Evolutionary conservation across 2,329 filamentous ascomycete species (phyloP), one percentile per base, ranked within the genome.

Genomic region (Metarhizium sp.): DNA sequence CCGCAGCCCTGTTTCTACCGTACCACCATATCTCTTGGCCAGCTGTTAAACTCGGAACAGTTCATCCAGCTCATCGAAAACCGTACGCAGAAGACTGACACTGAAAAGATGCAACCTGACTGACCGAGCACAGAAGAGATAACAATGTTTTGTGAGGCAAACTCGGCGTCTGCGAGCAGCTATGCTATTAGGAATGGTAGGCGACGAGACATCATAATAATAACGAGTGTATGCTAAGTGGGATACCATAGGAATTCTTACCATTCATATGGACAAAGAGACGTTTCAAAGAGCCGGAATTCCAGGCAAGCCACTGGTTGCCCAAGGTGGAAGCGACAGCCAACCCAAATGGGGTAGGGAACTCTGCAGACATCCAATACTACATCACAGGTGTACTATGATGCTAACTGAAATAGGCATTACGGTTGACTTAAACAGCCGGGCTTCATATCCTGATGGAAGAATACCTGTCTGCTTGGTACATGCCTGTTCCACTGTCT

Each of bases 31-130:
- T 81, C 82, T 3, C 76, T 96, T 10, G 78, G 78, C 8, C 84
- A 90, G 57, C 66, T 97, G 5, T 67, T 97, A 1, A 78, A 87
- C 38, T 81, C 82, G 1, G 80, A 85, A 0, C 95, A 96, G 63
- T 91, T 96, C 64, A 86, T 81, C n/a, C 77, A 84, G 47, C 92
- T 95, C 66, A 85, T 97, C 61, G 95, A 95, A 69, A 79, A 78
- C 57, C 88, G 88, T 88, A 72, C 25, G 67, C 20, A 66, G 5
- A 14, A 18, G 0, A 4, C 13, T 30, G 20, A 14, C 8, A 11
- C 16, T 4, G 2, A 32, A 2, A 47, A 11, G 13, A 30, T 16
- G 25, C 10, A 51, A 10, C 8, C 5, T n/a, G 13, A 20, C 32
- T 36, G 29, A 20, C 50, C 20, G 3, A 18, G 34, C 4, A 2